phyloP scores from a whole-genome alignment of 495 filamentous ascomycete genomes.

The Aspergillus sparsus region DNA sequence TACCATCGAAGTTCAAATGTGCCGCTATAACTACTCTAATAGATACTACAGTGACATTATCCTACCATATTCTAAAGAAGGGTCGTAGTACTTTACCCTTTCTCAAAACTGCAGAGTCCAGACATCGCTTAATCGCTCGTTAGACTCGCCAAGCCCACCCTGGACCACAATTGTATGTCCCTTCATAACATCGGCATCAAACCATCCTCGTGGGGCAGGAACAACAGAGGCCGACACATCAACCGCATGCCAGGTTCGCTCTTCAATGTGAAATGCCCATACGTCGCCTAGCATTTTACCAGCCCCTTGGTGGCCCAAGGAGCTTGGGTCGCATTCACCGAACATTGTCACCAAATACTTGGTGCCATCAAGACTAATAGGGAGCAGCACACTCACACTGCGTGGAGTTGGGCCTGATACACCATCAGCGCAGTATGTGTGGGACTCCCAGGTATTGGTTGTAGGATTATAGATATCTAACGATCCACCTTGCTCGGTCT shows the following conservation, averaged over 20 bases:
- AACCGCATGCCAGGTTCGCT: constrained; percentile 53
- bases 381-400: constrained; percentile 49
- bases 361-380: constrained; percentile 52
- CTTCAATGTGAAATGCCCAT: constrained; percentile 69
- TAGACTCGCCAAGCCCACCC: constrained; percentile 21
- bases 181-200: constrained; percentile 39
- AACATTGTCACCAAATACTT: constrained; percentile 65
- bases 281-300: constrained; percentile 71
- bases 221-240: constrained; percentile 49
- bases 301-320: constrained; percentile 62
- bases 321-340: constrained; percentile 65
- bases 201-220: constrained; percentile 46
- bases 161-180: constrained; percentile 12
- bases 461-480: constrained; percentile 56
- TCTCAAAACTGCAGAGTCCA: constrained; percentile 12
- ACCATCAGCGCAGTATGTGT: constrained; percentile 50
- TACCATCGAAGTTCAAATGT: too few species aligned
- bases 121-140: constrained; percentile 18
- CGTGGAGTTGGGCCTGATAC: constrained; percentile 33
- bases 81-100: not conserved
- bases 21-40: too few species aligned
- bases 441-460: constrained; percentile 45
- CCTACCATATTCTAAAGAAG: too few species aligned
- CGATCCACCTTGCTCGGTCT: constrained; percentile 60
- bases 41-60: too few species aligned